phyloP scores from a whole-genome alignment of 306 rosid genomes.

The Cicer pinnatifidum region DNA sequence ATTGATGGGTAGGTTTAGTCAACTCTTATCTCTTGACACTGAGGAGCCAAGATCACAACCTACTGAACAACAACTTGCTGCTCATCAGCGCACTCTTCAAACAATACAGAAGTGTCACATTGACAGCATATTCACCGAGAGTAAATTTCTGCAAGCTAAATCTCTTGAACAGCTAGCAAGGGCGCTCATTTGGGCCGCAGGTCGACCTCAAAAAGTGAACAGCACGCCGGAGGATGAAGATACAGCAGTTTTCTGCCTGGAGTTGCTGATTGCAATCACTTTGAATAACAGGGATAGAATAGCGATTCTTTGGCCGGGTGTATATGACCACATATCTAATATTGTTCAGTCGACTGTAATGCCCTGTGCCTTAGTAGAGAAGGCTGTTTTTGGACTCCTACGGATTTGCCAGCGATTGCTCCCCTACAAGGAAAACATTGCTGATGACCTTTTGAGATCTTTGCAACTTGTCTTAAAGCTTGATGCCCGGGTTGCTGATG shows the following conservation, averaged over 20 bases:
- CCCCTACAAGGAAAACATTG: constrained; percentile 94
- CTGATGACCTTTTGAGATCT: constrained; percentile 95
- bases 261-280: constrained; percentile 92
- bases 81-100: constrained; percentile 93
- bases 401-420: constrained; percentile 96
- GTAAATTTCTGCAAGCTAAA: constrained; percentile 94
- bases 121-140: constrained; percentile 93
- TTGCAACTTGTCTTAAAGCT: constrained; percentile 93
- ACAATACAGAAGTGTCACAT: constrained; percentile 92
- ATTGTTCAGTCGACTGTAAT: constrained; percentile 96
- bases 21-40: constrained; percentile 92
- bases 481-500: constrained; percentile 97
- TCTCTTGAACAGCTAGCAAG: constrained; percentile 90
- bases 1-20: constrained; percentile 98
- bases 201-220: constrained; percentile 85
- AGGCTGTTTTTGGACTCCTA: constrained; percentile 96
- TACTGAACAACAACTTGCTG: constrained; percentile 98
- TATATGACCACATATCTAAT: constrained; percentile 87
- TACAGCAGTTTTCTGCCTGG: constrained; percentile 96
- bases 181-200: constrained; percentile 95
- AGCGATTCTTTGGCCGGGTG: constrained; percentile 94
- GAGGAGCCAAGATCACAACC: constrained; percentile 99
- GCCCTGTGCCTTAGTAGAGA: constrained; percentile 95
- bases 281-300: constrained; percentile 95
- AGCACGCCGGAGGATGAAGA: constrained; percentile 95